These are phyloP conservation scores for Golubevia sp. DNA, from an alignment of 1,284 basidiomycete genomes.

Conservation along the genomic window DNA sequence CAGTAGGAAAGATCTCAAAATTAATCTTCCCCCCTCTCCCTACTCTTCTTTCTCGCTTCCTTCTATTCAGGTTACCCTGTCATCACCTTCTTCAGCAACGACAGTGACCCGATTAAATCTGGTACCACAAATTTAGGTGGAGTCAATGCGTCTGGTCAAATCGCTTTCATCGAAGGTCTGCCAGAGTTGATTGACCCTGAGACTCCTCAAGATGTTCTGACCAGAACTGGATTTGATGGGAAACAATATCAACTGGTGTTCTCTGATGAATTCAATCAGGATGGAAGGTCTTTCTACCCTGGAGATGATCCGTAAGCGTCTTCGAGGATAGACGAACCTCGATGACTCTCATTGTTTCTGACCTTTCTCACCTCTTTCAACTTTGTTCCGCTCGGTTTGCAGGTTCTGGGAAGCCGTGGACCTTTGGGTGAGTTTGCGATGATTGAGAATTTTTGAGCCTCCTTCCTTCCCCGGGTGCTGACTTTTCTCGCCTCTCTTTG, in stretches of 20 bases:
- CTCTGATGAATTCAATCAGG: slow-evolving; percentile 44
- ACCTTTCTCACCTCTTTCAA: too few species aligned
- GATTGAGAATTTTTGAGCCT: too few species aligned
- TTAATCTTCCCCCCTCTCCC: too few species aligned
- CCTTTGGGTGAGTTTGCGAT: slow-evolving; percentile 16
- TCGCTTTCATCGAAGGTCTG: slow-evolving; percentile 26
- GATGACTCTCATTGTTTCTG: too few species aligned
- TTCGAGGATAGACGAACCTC: too few species aligned
- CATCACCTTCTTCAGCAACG: slow-evolving; percentile 30
- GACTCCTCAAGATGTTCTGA: slow-evolving; percentile 24
- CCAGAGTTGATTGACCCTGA: slow-evolving; percentile 34
- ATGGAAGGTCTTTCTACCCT: slow-evolving; percentile 45
- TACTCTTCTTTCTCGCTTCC: slow-evolving; percentile 18
- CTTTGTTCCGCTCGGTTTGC: too few species aligned
- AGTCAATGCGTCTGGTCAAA: slow-evolving; percentile 48
- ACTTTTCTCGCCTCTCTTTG: too few species aligned
- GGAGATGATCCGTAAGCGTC: slow-evolving; percentile 54
- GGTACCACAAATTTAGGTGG: slow-evolving; percentile 41
- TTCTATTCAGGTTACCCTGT: slow-evolving; percentile 49
- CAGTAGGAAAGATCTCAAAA: too few species aligned
- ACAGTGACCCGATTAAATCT: slow-evolving; percentile 20
- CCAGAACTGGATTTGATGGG: slow-evolving; percentile 20
- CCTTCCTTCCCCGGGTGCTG: too few species aligned
- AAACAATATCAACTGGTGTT: slow-evolving; percentile 41
- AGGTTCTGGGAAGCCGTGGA: slow-evolving; percentile 52